A percentile compares a stretch with the other conserved stretches of the same genome.
These are phyloP conservation scores for Gossypium sturtianum DNA, from an alignment of 345 rosid species.

Conservation along the genomic window DNA sequence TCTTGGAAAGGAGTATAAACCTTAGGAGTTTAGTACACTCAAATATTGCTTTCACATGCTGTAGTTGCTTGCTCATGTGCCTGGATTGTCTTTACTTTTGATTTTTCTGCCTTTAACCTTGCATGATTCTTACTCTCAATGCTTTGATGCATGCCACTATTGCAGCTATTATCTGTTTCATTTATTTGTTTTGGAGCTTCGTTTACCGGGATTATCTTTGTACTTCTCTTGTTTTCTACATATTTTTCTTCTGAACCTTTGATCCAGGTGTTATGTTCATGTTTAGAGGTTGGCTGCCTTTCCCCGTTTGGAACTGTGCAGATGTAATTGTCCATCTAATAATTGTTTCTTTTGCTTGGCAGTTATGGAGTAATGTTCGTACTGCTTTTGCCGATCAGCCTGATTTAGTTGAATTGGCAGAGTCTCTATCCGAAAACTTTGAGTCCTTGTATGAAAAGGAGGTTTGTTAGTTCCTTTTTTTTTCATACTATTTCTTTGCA, in stretches of 20 bases:
- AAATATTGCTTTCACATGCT: background rate
- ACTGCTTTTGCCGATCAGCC: constrained; percentile 62
- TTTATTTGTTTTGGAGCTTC: background rate
- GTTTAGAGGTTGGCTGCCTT: constrained; percentile 13
- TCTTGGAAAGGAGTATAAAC: background rate
- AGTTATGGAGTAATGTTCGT: constrained; percentile 77
- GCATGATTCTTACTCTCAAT: background rate
- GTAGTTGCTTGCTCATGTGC: background rate
- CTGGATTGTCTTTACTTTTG: background rate
- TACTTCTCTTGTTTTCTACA: constrained; percentile 1
- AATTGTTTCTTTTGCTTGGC: constrained; percentile 35
- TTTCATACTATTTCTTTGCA: background rate
- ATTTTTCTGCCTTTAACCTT: background rate
- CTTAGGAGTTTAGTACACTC: background rate
- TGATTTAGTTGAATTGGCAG: constrained; percentile 65
- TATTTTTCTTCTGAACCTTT: background rate
- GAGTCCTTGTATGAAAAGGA: constrained; percentile 63
- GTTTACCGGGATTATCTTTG: constrained; percentile 8
- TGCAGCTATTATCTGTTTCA: background rate
- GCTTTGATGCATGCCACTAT: background rate
- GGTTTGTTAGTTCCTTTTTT: constrained; percentile 40
- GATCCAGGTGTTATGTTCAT: background rate
- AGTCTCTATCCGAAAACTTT: constrained; percentile 61
- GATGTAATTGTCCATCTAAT: constrained; percentile 15
- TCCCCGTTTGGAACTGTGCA: background rate